Evolutionary conservation across 495 filamentous ascomycete genomes (phyloP).

Genomic region (Parmelia sp.): DNA sequence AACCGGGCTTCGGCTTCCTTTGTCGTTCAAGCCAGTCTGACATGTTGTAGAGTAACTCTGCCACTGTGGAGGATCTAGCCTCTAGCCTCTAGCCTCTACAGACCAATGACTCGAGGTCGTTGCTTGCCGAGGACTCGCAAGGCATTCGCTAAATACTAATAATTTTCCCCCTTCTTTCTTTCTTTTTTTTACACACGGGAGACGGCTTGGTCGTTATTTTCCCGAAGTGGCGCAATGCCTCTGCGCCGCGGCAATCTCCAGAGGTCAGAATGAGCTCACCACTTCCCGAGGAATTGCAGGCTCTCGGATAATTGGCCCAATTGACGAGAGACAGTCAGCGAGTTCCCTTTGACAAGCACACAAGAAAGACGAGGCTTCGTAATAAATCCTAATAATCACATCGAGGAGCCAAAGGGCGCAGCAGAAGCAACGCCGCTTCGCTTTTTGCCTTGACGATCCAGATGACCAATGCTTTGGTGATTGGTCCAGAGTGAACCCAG

Average conservation of each 20-base stretch:
- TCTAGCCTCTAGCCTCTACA: not conserved
- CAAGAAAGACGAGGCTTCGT: not conserved
- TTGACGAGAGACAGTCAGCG: not conserved
- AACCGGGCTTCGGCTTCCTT: not conserved
- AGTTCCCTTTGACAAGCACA: too few species aligned
- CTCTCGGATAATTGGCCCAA: not conserved
- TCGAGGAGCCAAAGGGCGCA: not conserved
- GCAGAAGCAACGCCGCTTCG: slow-evolving; percentile 2
- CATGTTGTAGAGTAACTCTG: too few species aligned
- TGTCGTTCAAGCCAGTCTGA: not conserved
- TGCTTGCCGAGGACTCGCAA: not conserved
- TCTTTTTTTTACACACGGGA: too few species aligned
- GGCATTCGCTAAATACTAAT: not conserved
- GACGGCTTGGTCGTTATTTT: not conserved
- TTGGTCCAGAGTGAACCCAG: not conserved
- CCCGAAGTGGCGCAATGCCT: slow-evolving; percentile 1
- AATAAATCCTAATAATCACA: not conserved
- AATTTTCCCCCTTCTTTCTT: too few species aligned
- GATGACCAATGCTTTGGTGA: not conserved
- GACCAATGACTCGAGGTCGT: too few species aligned
- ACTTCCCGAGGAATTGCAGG: not conserved
- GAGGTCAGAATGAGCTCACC: slow-evolving; percentile 9
- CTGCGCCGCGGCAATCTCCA: not conserved
- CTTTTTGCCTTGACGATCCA: slow-evolving; percentile 4
- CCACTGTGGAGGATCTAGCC: not conserved